Evolutionary conservation across 345 rosid genomes (phyloP).

Genomic region (Odontarrhena argentea): DNA sequence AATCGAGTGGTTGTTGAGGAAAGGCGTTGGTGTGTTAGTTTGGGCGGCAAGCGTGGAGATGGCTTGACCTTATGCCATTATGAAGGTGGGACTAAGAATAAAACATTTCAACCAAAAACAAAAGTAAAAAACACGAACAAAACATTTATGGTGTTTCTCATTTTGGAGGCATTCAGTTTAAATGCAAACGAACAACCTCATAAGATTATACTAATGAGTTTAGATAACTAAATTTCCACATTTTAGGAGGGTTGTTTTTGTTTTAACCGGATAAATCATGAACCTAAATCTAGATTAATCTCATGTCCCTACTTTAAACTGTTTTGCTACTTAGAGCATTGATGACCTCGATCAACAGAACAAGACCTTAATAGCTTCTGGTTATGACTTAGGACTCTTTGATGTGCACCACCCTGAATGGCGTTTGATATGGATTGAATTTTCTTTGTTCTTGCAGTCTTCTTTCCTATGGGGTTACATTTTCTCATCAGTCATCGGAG

Average conservation of each 20-base stretch:
- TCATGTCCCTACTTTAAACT: too few species aligned
- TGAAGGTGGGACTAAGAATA: slow-evolving; percentile 5
- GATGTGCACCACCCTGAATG: neutral
- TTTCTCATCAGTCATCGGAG: slow-evolving; percentile 84
- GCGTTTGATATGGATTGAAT: neutral
- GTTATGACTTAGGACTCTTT: neutral
- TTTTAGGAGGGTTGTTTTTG: neutral
- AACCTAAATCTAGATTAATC: neutral
- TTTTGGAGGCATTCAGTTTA: neutral
- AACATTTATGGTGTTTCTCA: neutral
- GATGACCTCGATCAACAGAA: neutral
- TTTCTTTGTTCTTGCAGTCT: slow-evolving; percentile 52
- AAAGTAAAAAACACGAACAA: too few species aligned
- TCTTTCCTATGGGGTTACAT: slow-evolving; percentile 98
- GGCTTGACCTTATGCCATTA: neutral
- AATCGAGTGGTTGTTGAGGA: slow-evolving; percentile 32
- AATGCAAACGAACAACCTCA: slow-evolving; percentile 1
- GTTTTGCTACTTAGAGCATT: neutral
- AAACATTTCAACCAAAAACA: too few species aligned
- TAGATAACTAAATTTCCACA: neutral
- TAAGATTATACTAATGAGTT: neutral
- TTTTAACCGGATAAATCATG: neutral
- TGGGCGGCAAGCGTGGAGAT: slow-evolving; percentile 26
- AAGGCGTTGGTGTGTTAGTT: slow-evolving; percentile 21
- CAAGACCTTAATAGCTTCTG: neutral